These are phyloP conservation scores for Nakazawaea wickerhamii DNA, from an alignment of 805 yeast species.

Conservation along the genomic window DNA sequence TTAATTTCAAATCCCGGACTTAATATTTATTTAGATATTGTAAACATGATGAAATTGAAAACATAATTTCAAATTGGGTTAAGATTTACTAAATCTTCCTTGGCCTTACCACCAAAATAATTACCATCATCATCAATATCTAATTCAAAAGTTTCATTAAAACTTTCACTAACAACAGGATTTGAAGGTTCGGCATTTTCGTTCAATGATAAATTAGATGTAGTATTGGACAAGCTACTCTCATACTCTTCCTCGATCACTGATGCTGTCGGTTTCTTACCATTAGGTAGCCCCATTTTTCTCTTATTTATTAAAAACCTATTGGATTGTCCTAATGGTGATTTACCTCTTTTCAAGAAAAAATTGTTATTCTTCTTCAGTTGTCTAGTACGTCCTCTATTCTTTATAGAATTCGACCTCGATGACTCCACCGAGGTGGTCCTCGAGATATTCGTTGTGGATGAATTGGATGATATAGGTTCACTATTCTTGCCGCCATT, in stretches of 20 bases:
- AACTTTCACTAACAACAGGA: neutral
- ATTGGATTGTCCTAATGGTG: conserved; percentile 22
- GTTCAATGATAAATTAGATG: conserved; percentile 8
- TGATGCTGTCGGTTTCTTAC: conserved; percentile 6
- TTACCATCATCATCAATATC: conserved; percentile 6
- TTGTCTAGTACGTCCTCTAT: conserved; percentile 19
- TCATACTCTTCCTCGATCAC: conserved; percentile 13
- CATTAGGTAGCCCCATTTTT: conserved; percentile 7
- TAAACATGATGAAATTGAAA: neutral
- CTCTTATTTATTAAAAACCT: conserved; percentile 5
- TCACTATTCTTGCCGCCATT: neutral
- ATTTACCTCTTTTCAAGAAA: conserved; percentile 25
- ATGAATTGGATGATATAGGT: conserved; percentile 28
- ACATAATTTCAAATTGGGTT: too few relatives aligned
- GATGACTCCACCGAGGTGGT: conserved; percentile 27
- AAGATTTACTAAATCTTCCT: neutral
- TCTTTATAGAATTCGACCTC: conserved; percentile 23
- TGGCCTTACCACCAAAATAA: neutral
- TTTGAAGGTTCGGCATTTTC: neutral
- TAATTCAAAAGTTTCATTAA: neutral
- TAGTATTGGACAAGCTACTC: conserved; percentile 7
- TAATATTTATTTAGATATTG: neutral
- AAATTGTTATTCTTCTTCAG: conserved; percentile 22
- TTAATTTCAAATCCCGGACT: neutral
- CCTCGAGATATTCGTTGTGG: conserved; percentile 27